These are phyloP conservation scores for Suillus subaureus DNA, from an alignment of 768 basidiomycete genomes.

Conservation along the genomic window DNA sequence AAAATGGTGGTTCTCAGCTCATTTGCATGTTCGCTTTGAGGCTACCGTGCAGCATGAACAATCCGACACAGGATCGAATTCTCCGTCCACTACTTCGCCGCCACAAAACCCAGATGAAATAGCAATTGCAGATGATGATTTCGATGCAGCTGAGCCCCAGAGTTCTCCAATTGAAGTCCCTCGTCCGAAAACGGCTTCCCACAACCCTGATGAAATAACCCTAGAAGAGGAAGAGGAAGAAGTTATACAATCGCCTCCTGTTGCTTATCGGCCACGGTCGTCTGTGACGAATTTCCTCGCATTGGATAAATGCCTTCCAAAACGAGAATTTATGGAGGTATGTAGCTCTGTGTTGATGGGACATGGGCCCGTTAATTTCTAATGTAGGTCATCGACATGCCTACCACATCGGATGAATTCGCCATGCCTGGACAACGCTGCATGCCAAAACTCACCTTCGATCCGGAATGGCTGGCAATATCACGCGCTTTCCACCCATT, in stretches of 20 bases:
- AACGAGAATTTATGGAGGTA: constrained; percentile 82
- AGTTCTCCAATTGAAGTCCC: constrained; percentile 8
- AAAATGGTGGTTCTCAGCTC: constrained; percentile 90
- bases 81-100: background rate
- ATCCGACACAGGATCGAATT: constrained; percentile 14
- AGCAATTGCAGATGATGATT: constrained; percentile 38
- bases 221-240: constrained; percentile 50
- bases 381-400: constrained; percentile 72
- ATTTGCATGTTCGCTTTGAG: constrained; percentile 86
- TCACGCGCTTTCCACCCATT: constrained; percentile 82
- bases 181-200: constrained; percentile 36
- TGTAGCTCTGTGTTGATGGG: constrained; percentile 9
- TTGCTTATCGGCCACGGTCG: constrained; percentile 14
- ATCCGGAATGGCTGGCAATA: constrained; percentile 94
- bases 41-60: constrained; percentile 56
- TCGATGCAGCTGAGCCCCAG: constrained; percentile 14
- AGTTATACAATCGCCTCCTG: constrained; percentile 38
- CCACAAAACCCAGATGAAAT: constrained; percentile 42
- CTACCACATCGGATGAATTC: constrained; percentile 22
- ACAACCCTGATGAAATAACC: constrained; percentile 55
- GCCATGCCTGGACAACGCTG: constrained; percentile 13
- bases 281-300: constrained; percentile 79
- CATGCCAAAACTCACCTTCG: constrained; percentile 59
- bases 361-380: background rate
- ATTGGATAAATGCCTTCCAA: constrained; percentile 84